These are phyloP conservation scores for Incumbomyces lentus DNA, from an alignment of 2,329 filamentous ascomycete genomes.

Conservation along the genomic window DNA sequence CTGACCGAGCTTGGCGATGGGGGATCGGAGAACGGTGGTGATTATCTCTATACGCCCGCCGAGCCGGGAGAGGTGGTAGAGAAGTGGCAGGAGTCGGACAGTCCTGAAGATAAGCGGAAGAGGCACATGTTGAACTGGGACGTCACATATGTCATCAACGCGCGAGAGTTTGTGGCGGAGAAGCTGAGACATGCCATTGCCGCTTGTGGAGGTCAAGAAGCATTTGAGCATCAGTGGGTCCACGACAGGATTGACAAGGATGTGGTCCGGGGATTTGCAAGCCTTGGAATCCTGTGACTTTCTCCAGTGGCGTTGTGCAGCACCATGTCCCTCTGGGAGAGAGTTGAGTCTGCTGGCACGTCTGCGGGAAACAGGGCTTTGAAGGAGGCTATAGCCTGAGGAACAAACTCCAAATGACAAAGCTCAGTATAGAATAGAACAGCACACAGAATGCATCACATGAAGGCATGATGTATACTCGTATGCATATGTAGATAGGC, in stretches of 20 bases:
- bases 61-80: conserved; percentile 22
- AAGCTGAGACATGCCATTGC: conserved; percentile 33
- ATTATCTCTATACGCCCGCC: conserved; percentile 32
- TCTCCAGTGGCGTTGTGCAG: too few species aligned
- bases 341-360: too few species aligned
- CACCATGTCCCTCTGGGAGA: too few species aligned
- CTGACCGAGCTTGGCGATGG: conserved; percentile 36
- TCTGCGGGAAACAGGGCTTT: too few species aligned
- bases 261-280: conserved; percentile 1
- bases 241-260: conserved; percentile 5
- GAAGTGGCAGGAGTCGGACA: conserved; percentile 26
- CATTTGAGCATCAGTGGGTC: conserved; percentile 20
- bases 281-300: conserved; percentile 6
- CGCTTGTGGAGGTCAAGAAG: conserved; percentile 13
- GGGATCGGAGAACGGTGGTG: conserved; percentile 28
- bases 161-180: conserved; percentile 35
- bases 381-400: too few species aligned
- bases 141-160: conserved; percentile 33
- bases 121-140: conserved; percentile 32
- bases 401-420: too few species aligned
- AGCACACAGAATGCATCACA: too few species aligned
- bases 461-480: too few species aligned
- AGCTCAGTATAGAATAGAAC: too few species aligned
- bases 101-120: conserved; percentile 32
- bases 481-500: too few species aligned